These are phyloP conservation scores for Fabrea salina DNA, from an alignment of 169 alveolate genomes.

Conservation along the genomic window DNA sequence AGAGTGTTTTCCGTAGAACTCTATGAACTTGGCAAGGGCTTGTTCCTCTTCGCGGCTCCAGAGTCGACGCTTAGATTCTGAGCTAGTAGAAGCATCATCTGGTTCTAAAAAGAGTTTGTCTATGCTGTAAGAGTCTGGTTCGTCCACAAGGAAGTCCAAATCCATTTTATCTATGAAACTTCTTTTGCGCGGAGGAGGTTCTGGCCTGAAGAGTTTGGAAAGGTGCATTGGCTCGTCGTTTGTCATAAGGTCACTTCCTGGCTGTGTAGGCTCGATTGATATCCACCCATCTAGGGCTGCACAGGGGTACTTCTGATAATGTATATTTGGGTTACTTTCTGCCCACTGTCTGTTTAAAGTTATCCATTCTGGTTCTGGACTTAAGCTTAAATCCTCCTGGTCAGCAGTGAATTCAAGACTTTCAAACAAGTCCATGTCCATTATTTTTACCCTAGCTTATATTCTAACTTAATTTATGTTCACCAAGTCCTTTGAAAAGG, in stretches of 20 bases:
- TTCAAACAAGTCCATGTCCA: conserved; percentile 27
- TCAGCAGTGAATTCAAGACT: background rate
- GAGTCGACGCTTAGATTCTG: background rate
- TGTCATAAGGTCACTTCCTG: background rate
- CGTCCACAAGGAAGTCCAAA: background rate
- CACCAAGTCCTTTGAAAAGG: too few species aligned
- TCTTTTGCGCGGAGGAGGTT: background rate
- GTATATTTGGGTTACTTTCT: background rate
- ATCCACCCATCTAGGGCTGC: conserved; percentile 26
- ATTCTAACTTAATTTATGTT: too few species aligned
- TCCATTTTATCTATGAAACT: conserved; percentile 32
- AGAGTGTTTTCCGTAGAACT: background rate
- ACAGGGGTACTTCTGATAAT: background rate
- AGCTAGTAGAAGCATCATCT: background rate
- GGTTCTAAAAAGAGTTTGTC: background rate
- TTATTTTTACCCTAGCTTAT: too few species aligned
- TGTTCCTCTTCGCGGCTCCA: conserved; percentile 9
- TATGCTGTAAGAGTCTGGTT: conserved; percentile 18
- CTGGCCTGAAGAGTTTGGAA: background rate
- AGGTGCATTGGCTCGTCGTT: background rate
- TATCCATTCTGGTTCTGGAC: conserved; percentile 23
- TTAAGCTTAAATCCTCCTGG: background rate
- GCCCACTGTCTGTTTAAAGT: conserved; percentile 6
- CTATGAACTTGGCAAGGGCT: background rate
- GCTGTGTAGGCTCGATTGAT: background rate